Percentiles rank a stretch among this genome's conserved stretches.
Evolutionary conservation across 1,139 yeast species (phyloP).

Genomic region (Pichia sp.): DNA sequence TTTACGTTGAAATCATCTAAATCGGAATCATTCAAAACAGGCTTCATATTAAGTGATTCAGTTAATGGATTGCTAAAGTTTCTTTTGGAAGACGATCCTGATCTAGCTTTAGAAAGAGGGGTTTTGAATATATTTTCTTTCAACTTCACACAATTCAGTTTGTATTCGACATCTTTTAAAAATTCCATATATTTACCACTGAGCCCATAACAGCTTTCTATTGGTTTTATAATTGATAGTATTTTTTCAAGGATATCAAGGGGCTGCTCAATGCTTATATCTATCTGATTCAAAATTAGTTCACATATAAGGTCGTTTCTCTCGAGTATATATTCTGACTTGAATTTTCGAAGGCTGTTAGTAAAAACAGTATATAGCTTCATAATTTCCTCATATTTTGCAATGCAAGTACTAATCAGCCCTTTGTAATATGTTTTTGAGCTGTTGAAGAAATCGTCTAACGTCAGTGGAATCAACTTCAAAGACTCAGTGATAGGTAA

Average conservation of each 20-base stretch:
- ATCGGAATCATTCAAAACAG: slow-evolving; percentile 3
- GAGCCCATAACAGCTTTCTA: slow-evolving; percentile 8
- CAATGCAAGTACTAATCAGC: slow-evolving; percentile 32
- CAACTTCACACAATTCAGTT: neutral
- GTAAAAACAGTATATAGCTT: slow-evolving; percentile 37
- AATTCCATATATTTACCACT: neutral
- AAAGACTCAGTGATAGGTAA: slow-evolving; percentile 54
- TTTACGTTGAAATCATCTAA: slow-evolving; percentile 1
- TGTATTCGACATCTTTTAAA: slow-evolving; percentile 5
- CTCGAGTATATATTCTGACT: slow-evolving; percentile 41
- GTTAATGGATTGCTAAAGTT: slow-evolving; percentile 14
- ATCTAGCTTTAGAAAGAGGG: slow-evolving; percentile 2
- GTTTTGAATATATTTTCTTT: slow-evolving; percentile 8
- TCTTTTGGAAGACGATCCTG: slow-evolving; percentile 1
- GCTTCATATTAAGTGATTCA: slow-evolving; percentile 12
- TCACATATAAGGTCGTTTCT: slow-evolving; percentile 47
- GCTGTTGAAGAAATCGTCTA: slow-evolving; percentile 37
- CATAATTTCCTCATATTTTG: slow-evolving; percentile 35
- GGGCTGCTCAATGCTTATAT: slow-evolving; percentile 30
- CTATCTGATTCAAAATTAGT: neutral
- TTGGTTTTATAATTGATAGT: slow-evolving; percentile 15
- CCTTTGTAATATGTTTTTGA: slow-evolving; percentile 32
- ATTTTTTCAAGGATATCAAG: slow-evolving; percentile 34
- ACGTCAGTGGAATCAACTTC: slow-evolving; percentile 48
- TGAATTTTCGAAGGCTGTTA: slow-evolving; percentile 34